Evolutionary conservation across 176 grass and related monocot species (phyloP), one percentile per base, ranked within the genome.

Genomic region (Triticum monococcum): DNA sequence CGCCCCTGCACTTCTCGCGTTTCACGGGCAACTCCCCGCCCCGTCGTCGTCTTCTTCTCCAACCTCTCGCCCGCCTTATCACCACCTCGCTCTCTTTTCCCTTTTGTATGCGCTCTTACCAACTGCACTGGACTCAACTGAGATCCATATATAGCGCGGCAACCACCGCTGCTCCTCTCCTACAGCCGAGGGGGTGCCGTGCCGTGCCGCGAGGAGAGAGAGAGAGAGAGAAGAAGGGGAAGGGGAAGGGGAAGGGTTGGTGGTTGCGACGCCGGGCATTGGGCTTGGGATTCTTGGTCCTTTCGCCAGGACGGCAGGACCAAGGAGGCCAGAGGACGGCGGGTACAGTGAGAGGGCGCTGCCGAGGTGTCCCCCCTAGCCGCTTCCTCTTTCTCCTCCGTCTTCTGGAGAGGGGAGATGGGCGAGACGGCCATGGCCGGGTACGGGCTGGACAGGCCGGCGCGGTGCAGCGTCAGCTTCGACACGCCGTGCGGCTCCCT

Each of bases 401-500:
- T 16, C 77, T 79, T 68, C 84, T 57, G 79, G 17, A 38, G 82
- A 83, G 80, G 89, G 80, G 78, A 81, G 73, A 92, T 88, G 86
- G 93, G 83, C 56, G 90, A 89, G 91, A 87, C 90, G 86, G 90
- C n/a, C 81, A 62, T 85, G 68, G 69, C 85, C 18, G 89, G 89
- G n/a, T 81, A 68, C 28, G 81, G 89, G 76, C 78, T 70, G 77
- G 89, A 84, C 68, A 88, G 81, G 77, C 36, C 69, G 50, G 50
- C 81, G 85, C 73, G 87, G 59, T 24, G 78, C 50, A 98, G 93
- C 86, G 59, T 91, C 83, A 92, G 88, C 84, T 84, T 96, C 71
- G 94, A 96, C 68, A 91, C 90, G 78, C 86, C 92, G 30, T 98
- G 96, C 75, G 94, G 84, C 48, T 68, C 87, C 85, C 83, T 98